Conservation (phyloP, 495 filamentous ascomycete genomes). For the Margaritispora aquatica region DNA sequence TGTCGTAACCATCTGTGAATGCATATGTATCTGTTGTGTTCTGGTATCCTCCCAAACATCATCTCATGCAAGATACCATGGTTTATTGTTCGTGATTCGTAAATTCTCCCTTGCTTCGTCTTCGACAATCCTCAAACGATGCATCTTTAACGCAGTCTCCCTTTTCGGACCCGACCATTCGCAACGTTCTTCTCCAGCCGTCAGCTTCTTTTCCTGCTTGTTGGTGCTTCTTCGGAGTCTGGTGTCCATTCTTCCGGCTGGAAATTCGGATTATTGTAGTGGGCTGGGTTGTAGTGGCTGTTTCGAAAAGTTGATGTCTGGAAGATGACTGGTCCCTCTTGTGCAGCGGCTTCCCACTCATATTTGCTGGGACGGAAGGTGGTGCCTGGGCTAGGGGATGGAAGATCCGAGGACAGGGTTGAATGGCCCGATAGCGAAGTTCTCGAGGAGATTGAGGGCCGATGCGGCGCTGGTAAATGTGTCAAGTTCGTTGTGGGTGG, state of each 20-base stretch:
- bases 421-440: conserved; percentile 5
- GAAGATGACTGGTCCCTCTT: conserved; percentile 41
- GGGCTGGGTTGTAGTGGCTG: conserved; percentile 73
- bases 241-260: conserved; percentile 58
- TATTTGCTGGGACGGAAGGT: conserved; percentile 31
- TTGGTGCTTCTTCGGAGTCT: conserved; percentile 19
- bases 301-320: conserved; percentile 51
- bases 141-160: neutral
- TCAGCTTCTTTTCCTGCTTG: conserved; percentile 13
- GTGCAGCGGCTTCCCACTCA: conserved; percentile 33
- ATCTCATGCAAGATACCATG: neutral
- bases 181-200: conserved; percentile 3
- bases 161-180: neutral
- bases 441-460: conserved; percentile 6
- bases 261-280: conserved; percentile 80
- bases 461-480: conserved; percentile 25
- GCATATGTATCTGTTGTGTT: neutral
- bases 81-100: neutral
- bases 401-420: conserved; percentile 5
- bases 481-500: conserved; percentile 26
- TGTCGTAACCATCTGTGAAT: neutral
- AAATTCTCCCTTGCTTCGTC: neutral
- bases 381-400: conserved; percentile 15
- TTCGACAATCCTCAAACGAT: neutral
- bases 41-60: neutral